Evolutionary conservation across 1,139 yeast genomes (phyloP).

Genomic region (Trichomonascaceae sp.): DNA sequence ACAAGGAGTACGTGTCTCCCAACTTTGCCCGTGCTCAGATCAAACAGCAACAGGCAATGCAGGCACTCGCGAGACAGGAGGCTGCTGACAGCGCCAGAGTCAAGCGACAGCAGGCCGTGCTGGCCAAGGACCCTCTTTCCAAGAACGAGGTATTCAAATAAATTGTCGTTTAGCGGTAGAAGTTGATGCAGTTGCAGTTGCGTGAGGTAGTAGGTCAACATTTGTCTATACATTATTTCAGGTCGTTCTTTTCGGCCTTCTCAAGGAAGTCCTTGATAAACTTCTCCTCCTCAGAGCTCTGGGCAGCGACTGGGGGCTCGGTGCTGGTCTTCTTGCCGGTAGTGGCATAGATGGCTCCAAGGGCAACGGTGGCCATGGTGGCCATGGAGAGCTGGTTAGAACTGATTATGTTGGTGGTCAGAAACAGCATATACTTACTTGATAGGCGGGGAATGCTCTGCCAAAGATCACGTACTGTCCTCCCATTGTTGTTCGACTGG

Average conservation of each 20-base stretch:
- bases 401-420: slow-evolving; percentile 3
- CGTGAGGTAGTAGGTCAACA: neutral
- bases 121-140: slow-evolving; percentile 74
- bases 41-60: slow-evolving; percentile 66
- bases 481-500: too few relatives aligned
- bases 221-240: neutral
- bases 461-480: slow-evolving; percentile 52
- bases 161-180: slow-evolving; percentile 2
- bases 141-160: slow-evolving; percentile 53
- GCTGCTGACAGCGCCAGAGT: slow-evolving; percentile 67
- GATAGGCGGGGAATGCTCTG: slow-evolving; percentile 61
- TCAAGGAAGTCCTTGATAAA: slow-evolving; percentile 40
- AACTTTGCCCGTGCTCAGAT: slow-evolving; percentile 86
- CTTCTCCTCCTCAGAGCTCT: slow-evolving; percentile 79
- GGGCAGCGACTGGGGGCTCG: slow-evolving; percentile 60
- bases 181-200: neutral
- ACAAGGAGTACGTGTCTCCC: slow-evolving; percentile 93
- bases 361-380: slow-evolving; percentile 22
- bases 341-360: slow-evolving; percentile 19
- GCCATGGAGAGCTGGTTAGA: slow-evolving; percentile 23
- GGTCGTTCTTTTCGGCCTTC: slow-evolving; percentile 17
- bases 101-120: slow-evolving; percentile 60
- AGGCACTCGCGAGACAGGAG: slow-evolving; percentile 67
- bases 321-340: slow-evolving; percentile 35
- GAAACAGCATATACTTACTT: slow-evolving; percentile 25